Evolutionary conservation across 2,329 filamentous ascomycete species (phyloP).

Genomic region (Curvularia eragrostidis): DNA sequence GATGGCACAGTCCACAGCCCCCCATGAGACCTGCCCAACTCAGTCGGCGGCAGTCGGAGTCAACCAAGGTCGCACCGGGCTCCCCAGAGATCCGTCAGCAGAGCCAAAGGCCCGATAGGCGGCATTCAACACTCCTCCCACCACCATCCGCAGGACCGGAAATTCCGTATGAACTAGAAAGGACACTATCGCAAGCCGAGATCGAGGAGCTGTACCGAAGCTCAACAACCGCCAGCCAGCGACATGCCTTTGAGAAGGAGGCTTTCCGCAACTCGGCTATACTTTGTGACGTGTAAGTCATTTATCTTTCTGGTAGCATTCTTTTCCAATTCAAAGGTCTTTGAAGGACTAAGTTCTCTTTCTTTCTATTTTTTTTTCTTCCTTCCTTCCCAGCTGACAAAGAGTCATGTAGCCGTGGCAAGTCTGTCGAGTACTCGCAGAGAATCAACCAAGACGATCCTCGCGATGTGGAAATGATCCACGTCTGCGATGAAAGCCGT

Average conservation of each 20-base stretch:
- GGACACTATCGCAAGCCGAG: constrained; percentile 23
- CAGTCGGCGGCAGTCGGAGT: constrained; percentile 17
- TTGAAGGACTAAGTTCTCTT: neutral
- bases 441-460: constrained; percentile 45
- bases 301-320: neutral
- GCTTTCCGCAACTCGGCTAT: constrained; percentile 55
- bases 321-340: neutral
- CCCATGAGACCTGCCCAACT: constrained; percentile 18
- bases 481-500: constrained; percentile 49
- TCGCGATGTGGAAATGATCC: constrained; percentile 51
- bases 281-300: constrained; percentile 53
- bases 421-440: constrained; percentile 52
- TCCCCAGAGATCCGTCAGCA: constrained; percentile 29
- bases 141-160: constrained; percentile 34
- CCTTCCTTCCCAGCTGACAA: constrained; percentile 4
- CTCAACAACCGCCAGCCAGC: constrained; percentile 44
- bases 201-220: constrained; percentile 39
- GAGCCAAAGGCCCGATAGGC: constrained; percentile 17
- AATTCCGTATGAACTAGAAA: constrained; percentile 20
- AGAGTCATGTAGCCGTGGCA: constrained; percentile 42
- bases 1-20: constrained; percentile 21
- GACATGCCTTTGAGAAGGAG: constrained; percentile 49
- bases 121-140: constrained; percentile 29
- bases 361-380: neutral
- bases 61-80: constrained; percentile 19